Evolutionary conservation across 2,329 filamentous ascomycete genomes (phyloP).

Genomic region (Colletotrichum falcatum): DNA sequence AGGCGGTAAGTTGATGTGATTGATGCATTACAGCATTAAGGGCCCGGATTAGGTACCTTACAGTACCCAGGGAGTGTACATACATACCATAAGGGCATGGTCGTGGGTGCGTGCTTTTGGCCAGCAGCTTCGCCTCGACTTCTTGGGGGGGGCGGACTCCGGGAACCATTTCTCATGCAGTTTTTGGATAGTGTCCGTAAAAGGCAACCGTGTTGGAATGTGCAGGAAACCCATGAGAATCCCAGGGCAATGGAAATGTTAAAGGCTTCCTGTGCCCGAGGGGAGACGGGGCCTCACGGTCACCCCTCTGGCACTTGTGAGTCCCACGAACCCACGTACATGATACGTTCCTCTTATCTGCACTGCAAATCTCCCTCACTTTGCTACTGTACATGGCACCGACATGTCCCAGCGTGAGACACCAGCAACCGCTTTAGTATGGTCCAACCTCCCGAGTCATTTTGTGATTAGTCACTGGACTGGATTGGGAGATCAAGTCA

Average conservation of each 20-base stretch:
- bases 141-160: conserved; percentile 4
- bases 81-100: background rate
- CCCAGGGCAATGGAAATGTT: background rate
- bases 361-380: conserved; percentile 5
- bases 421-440: conserved; percentile 7
- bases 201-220: conserved; percentile 11
- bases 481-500: conserved; percentile 14
- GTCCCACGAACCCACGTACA: conserved; percentile 2
- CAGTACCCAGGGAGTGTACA: too few species aligned
- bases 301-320: conserved; percentile 19
- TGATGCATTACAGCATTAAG: conserved; percentile 30
- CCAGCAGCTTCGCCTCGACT: conserved; percentile 27
- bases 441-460: conserved; percentile 27
- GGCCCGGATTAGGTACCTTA: conserved; percentile 10
- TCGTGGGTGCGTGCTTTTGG: conserved; percentile 8
- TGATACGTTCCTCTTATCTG: conserved; percentile 3
- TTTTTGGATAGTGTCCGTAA: background rate
- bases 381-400: conserved; percentile 33
- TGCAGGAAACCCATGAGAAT: conserved; percentile 13
- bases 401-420: conserved; percentile 35
- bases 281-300: conserved; percentile 1
- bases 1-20: conserved; percentile 18
- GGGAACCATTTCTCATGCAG: conserved; percentile 1
- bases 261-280: background rate
- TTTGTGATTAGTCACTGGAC: conserved; percentile 16